Base-by-base conservation (phyloP, 768 basidiomycete genomes). In the Tremella mesenterica region DNA sequence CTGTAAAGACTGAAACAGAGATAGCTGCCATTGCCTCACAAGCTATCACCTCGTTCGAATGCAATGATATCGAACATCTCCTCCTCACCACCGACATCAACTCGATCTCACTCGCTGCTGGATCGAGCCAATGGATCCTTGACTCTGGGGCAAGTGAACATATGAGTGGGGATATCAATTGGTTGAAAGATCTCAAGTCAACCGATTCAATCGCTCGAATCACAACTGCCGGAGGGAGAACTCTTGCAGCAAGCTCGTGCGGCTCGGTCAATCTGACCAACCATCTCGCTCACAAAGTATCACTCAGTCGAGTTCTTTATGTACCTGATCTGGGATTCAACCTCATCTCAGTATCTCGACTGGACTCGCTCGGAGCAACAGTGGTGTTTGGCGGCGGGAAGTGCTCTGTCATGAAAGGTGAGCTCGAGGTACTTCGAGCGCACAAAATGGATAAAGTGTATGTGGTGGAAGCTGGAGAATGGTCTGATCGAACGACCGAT, bases 271-370 rank as follows among this genome's bases (percentile, higher is more conserved):
- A n/a, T 5, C n/a, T 49, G 8, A 29, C 13, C 29, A 49, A 49
- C 20, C 26, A 49, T 20, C 12, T 20, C 29, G 28, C 20, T 18
- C 14, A 49, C 20, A 16, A 31, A 21, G 33, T 49, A 20, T 18
- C 48, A 13, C 16, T 49, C 2, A 31, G 26, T 7, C 21, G 28
- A 13, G 48, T 49, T 13, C 18, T 49, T 8, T 49, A 30, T 33
- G 48, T 49, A n/a, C 48, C 27, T 30, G 48, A 31, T 8, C 48
- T 49, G n/a, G 48, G 26, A 20, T 49, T 31, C 48, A 49, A 49
- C 48, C 29, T 49, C n/a, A 16, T 49, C 30, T 31, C 48, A 31
- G 48, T 49, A 27, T 14, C n/a, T 30, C 27, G 26, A 25, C 48
- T 49, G 29, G 20, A 16, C 34, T 4, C 20, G 18, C 16, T 16